Conservation (phyloP, 345 rosid genomes). For the Citrus cavaleriei region DNA sequence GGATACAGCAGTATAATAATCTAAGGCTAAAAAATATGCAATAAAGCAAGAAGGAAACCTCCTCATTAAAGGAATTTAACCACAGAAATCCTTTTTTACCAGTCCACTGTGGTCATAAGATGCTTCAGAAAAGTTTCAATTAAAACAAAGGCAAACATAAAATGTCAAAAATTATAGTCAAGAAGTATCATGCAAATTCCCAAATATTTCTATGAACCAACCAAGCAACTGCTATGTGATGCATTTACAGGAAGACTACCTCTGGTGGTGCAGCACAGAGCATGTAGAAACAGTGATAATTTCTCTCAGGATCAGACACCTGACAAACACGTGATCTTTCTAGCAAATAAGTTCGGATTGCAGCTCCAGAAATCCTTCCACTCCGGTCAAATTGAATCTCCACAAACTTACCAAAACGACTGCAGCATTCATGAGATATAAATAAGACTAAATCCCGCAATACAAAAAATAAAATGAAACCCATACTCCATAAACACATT, state of each 20-base stretch:
- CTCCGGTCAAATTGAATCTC: constrained; percentile 89
- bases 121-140: not conserved
- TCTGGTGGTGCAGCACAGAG: constrained; percentile 95
- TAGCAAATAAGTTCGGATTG: constrained; percentile 91
- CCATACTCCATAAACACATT: not conserved
- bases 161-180: not conserved
- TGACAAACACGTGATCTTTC: constrained; percentile 99
- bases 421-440: constrained; percentile 29
- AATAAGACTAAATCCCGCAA: constrained; percentile 19
- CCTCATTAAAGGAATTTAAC: not conserved
- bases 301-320: constrained; percentile 97
- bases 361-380: constrained; percentile 98
- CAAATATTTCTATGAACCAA: not conserved
- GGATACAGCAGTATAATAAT: not conserved
- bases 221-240: not conserved
- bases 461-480: constrained; percentile 1
- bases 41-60: constrained; percentile 3
- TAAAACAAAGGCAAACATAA: not conserved
- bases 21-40: not conserved
- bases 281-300: constrained; percentile 99
- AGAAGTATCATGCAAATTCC: not conserved
- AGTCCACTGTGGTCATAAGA: not conserved
- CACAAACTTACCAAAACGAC: constrained; percentile 99
- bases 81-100: not conserved
- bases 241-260: constrained; percentile 42